Percentiles rank a stretch among this genome's conserved stretches.
Evolutionary conservation across 2,329 filamentous ascomycete genomes (phyloP).

Genomic region (Sporothrix globosa): DNA sequence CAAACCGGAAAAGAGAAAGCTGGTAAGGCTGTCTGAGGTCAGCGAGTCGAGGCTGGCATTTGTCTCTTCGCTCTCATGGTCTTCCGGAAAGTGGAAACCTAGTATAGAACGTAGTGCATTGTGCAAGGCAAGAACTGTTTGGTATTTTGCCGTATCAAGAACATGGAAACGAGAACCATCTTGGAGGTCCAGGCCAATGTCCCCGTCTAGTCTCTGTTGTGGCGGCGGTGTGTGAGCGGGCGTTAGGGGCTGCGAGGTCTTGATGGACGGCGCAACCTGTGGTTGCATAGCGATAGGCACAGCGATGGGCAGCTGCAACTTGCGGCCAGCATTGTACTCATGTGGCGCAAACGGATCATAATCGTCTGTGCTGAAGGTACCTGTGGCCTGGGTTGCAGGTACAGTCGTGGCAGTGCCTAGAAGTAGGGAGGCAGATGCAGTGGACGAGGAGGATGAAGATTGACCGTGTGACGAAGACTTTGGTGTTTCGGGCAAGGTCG

Average conservation of each 20-base stretch:
- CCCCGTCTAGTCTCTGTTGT: conserved; percentile 32
- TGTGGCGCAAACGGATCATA: conserved; percentile 52
- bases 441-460: background rate
- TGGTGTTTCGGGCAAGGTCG: conserved; percentile 29
- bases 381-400: conserved; percentile 31
- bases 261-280: conserved; percentile 18
- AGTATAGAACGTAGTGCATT: conserved; percentile 61
- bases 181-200: conserved; percentile 34
- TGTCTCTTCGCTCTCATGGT: background rate
- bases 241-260: conserved; percentile 34
- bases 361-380: conserved; percentile 42
- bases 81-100: conserved; percentile 53
- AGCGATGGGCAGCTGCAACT: conserved; percentile 2
- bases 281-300: background rate
- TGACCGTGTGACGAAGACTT: conserved; percentile 8
- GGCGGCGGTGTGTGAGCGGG: conserved; percentile 43
- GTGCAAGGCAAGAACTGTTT: conserved; percentile 59
- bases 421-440: conserved; percentile 3
- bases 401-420: background rate
- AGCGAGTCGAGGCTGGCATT: conserved; percentile 1
- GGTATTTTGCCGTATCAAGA: conserved; percentile 47
- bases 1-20: conserved; percentile 53
- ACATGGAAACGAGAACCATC: conserved; percentile 46
- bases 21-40: conserved; percentile 39
- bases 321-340: conserved; percentile 27